phyloP scores from a whole-genome alignment of 768 basidiomycete species.

The Lentinula edodes region DNA sequence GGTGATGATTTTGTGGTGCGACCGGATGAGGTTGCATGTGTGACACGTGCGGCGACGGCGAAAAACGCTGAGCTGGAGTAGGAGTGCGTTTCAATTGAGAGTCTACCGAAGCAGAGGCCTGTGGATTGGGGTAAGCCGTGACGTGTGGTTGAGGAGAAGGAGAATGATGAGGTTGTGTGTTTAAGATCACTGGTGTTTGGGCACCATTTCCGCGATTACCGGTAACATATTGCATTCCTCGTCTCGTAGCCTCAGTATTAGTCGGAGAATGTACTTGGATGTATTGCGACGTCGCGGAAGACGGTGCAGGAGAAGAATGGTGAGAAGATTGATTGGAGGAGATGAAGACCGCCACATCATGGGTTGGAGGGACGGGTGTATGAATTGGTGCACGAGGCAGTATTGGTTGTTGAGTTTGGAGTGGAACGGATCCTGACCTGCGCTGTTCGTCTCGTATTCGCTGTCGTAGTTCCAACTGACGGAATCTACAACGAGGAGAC shows the following conservation, averaged over 20 bases:
- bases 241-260: constrained; percentile 24
- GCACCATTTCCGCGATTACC: constrained; percentile 21
- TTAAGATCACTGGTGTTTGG: constrained; percentile 31
- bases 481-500: neutral
- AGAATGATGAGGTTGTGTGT: constrained; percentile 19
- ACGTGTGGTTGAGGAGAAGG: constrained; percentile 29
- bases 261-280: constrained; percentile 26
- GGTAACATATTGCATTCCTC: constrained; percentile 18
- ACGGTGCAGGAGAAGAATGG: constrained; percentile 11
- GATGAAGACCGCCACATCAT: constrained; percentile 2
- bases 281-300: constrained; percentile 17
- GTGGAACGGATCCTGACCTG: neutral
- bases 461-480: constrained; percentile 24
- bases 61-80: constrained; percentile 26
- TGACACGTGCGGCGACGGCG: constrained; percentile 15
- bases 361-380: constrained; percentile 21
- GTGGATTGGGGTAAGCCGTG: constrained; percentile 22
- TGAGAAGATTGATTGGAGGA: neutral
- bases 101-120: constrained; percentile 25
- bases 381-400: constrained; percentile 20
- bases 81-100: constrained; percentile 21
- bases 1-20: neutral
- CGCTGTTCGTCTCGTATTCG: constrained; percentile 7
- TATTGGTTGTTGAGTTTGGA: constrained; percentile 16
- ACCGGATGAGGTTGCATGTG: constrained; percentile 12